phyloP scores from a whole-genome alignment of 2,329 filamentous ascomycete species.

The Alternaria gansuensis region DNA sequence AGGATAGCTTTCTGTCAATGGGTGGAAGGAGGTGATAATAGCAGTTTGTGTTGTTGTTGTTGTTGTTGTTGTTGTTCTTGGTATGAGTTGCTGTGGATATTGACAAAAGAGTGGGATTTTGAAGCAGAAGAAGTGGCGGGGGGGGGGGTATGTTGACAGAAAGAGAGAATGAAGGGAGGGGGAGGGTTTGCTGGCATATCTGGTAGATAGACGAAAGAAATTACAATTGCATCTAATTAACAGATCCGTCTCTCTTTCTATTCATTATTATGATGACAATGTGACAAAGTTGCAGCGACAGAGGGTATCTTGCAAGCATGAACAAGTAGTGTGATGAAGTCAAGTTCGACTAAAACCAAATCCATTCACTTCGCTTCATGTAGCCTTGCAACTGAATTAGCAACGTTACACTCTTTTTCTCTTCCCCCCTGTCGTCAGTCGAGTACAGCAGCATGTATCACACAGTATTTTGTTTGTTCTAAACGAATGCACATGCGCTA shows the following conservation, averaged over 20 bases:
- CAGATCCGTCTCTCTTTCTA: not conserved
- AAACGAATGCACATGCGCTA: too few species aligned
- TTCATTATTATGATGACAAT: not conserved
- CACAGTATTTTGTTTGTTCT: not conserved
- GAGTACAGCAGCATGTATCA: too few species aligned
- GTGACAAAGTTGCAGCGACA: too few species aligned
- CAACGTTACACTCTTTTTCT: too few species aligned
- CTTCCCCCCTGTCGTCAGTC: too few species aligned
- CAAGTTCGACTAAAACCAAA: too few species aligned
- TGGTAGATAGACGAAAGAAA: constrained; percentile 19
- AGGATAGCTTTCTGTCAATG: not conserved
- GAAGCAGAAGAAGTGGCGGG: not conserved
- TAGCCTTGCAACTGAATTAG: too few species aligned
- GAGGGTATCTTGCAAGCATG: too few species aligned
- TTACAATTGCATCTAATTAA: constrained; percentile 17
- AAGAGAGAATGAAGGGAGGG: not conserved
- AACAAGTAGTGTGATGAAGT: too few species aligned
- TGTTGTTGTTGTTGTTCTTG: not conserved
- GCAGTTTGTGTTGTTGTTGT: not conserved
- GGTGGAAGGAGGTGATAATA: constrained; percentile 8
- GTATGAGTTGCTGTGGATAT: not conserved
- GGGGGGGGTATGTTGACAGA: not conserved
- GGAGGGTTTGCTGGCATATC: constrained; percentile 5
- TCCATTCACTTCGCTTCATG: too few species aligned
- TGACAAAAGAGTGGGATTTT: not conserved